phyloP scores from a whole-genome alignment of 257 asterid genomes.

The Petunia secreta region DNA sequence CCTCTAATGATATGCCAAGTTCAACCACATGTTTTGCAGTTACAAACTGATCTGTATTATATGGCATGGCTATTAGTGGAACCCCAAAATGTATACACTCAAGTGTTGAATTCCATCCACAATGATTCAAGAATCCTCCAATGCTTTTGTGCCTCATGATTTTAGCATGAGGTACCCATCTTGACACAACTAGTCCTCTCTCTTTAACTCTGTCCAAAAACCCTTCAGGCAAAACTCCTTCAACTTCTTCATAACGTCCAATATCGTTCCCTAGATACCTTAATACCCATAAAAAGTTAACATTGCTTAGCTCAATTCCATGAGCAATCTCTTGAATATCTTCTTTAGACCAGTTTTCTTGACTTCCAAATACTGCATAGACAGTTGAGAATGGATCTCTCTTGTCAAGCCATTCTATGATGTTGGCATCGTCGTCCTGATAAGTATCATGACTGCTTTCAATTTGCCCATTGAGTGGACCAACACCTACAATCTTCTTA shows the following conservation, averaged over 20 bases:
- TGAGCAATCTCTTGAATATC: slow-evolving; percentile 25
- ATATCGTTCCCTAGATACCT: not conserved
- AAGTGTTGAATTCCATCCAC: slow-evolving; percentile 29
- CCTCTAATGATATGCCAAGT: slow-evolving; percentile 18
- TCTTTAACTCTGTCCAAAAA: slow-evolving; percentile 19
- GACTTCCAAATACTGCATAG: slow-evolving; percentile 30
- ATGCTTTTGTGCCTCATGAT: slow-evolving; percentile 4
- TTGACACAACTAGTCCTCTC: slow-evolving; percentile 20
- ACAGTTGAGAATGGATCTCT: slow-evolving; percentile 15
- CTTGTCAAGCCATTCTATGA: slow-evolving; percentile 25
- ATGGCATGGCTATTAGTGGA: slow-evolving; percentile 28
- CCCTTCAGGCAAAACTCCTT: slow-evolving; percentile 18
- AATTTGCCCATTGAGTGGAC: slow-evolving; percentile 7
- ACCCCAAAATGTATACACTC: slow-evolving; percentile 20
- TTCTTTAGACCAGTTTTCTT: slow-evolving; percentile 8
- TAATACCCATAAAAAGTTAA: slow-evolving; percentile 24
- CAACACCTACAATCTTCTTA: slow-evolving; percentile 19
- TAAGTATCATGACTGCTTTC: not conserved
- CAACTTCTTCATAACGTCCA: not conserved
- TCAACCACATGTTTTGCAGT: slow-evolving; percentile 29
- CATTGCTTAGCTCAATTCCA: slow-evolving; percentile 24
- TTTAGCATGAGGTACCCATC: slow-evolving; percentile 28
- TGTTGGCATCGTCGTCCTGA: not conserved
- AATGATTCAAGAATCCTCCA: slow-evolving; percentile 31
- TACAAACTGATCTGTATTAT: not conserved